Percentiles rank a stretch among this genome's conserved stretches.
Evolutionary conservation across 176 grass and related monocot species (phyloP).

Genomic region (Oryza brachyantha): DNA sequence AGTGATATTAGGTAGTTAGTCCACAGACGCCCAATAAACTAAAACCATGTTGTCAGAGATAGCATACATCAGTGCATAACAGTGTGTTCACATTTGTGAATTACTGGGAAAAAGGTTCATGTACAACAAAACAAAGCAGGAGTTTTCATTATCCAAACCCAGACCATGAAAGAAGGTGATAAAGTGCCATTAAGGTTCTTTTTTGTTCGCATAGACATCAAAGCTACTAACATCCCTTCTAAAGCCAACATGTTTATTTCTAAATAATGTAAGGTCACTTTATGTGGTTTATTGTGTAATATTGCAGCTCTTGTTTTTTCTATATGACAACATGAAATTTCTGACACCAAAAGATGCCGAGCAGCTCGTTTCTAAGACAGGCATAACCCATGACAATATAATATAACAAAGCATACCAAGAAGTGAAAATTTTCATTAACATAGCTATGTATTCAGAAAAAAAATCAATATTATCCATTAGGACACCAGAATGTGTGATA

Average conservation of each 20-base stretch:
- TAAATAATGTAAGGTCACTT: neutral
- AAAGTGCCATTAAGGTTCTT: too few relatives aligned
- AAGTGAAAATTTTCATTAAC: neutral
- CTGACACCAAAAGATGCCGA: neutral
- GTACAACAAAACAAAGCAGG: neutral
- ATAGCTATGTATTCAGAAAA: neutral
- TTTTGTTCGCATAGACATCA: neutral
- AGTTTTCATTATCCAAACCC: neutral
- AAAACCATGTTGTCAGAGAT: neutral
- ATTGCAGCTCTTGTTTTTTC: neutral
- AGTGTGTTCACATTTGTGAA: neutral
- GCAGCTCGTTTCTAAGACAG: neutral
- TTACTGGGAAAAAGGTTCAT: neutral
- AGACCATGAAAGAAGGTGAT: too few relatives aligned
- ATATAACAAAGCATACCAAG: neutral
- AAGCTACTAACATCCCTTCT: constrained; percentile 1
- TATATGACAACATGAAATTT: neutral
- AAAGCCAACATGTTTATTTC: neutral
- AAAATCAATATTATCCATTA: constrained; percentile 7
- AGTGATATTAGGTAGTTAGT: neutral
- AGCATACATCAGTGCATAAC: constrained; percentile 16
- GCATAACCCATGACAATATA: neutral
- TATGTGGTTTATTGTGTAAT: neutral
- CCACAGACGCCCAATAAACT: constrained; percentile 15
- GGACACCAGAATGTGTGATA: neutral